phyloP scores from a whole-genome alignment of 2,329 filamentous ascomycete species.

The Podosphaera leucotricha region DNA sequence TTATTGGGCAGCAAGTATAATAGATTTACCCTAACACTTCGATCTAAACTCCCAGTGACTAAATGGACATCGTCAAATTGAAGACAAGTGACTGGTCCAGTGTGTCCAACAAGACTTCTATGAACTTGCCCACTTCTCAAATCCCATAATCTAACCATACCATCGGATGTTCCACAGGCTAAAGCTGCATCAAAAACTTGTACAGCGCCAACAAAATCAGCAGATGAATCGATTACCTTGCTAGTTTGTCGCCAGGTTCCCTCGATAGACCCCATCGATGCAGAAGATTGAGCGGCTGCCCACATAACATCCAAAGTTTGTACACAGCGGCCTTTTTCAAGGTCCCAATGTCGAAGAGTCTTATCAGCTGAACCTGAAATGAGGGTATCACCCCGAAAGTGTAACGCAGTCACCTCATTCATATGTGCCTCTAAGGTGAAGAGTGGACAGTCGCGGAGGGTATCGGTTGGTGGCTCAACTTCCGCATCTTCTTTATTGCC shows the following conservation, averaged over 20 bases:
- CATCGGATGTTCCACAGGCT: conserved; percentile 88
- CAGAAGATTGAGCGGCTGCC: conserved; percentile 78
- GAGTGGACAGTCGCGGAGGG: conserved; percentile 74
- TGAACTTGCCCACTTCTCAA: conserved; percentile 91
- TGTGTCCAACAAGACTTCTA: conserved; percentile 83
- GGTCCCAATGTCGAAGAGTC: conserved; percentile 90
- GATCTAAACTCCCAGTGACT: conserved; percentile 76
- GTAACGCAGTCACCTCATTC: conserved; percentile 78
- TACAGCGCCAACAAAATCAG: conserved; percentile 82
- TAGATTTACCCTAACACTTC: conserved; percentile 73
- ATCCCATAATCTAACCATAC: conserved; percentile 95
- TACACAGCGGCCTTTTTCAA: conserved; percentile 89
- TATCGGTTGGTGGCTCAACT: conserved; percentile 49
- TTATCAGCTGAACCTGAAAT: conserved; percentile 95
- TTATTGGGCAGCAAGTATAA: not conserved
- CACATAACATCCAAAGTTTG: conserved; percentile 95
- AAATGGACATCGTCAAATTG: conserved; percentile 94
- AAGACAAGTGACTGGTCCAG: conserved; percentile 75
- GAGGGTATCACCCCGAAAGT: conserved; percentile 71
- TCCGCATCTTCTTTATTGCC: conserved; percentile 44
- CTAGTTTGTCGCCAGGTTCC: conserved; percentile 47
- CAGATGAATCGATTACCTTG: conserved; percentile 39
- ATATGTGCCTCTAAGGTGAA: conserved; percentile 77
- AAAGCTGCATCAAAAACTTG: conserved; percentile 93
- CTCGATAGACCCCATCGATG: conserved; percentile 37